Conservation (phyloP, 176 grass and related monocot genomes). For the Oryza glaberrima region DNA sequence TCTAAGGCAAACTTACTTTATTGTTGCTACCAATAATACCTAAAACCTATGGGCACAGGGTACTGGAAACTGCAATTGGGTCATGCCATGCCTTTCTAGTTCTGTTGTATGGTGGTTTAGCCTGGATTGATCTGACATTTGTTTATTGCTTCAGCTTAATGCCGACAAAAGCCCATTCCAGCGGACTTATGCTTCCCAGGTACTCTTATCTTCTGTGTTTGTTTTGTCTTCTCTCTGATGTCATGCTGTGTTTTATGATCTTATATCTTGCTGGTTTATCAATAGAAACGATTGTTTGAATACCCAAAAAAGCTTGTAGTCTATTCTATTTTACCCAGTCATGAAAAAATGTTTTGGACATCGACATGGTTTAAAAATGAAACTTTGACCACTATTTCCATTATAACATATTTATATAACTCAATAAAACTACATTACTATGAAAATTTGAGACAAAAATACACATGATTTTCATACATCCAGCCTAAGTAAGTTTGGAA, state of each 20-base stretch:
- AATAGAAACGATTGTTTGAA: background rate
- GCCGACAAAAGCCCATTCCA: constrained; percentile 95
- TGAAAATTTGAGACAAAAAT: background rate
- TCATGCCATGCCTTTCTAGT: background rate
- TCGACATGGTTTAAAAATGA: too few relatives aligned
- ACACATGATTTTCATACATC: background rate
- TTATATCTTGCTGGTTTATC: constrained; percentile 8
- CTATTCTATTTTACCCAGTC: background rate
- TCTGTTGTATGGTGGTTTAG: background rate
- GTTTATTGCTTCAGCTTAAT: constrained; percentile 81
- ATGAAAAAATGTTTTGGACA: background rate
- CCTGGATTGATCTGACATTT: constrained; percentile 20
- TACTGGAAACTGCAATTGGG: background rate
- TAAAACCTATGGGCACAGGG: background rate
- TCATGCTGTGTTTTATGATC: background rate
- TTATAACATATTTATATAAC: background rate
- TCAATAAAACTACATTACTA: background rate
- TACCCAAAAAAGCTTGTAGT: background rate
- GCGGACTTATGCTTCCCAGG: constrained; percentile 87
- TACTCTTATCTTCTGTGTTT: constrained; percentile 4
- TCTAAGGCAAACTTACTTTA: background rate
- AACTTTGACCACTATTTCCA: background rate
- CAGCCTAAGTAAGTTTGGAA: background rate
- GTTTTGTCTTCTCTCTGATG: background rate
- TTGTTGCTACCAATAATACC: background rate